Base-by-base conservation (phyloP, 495 filamentous ascomycete genomes). In the Cenococcum geophilum region DNA sequence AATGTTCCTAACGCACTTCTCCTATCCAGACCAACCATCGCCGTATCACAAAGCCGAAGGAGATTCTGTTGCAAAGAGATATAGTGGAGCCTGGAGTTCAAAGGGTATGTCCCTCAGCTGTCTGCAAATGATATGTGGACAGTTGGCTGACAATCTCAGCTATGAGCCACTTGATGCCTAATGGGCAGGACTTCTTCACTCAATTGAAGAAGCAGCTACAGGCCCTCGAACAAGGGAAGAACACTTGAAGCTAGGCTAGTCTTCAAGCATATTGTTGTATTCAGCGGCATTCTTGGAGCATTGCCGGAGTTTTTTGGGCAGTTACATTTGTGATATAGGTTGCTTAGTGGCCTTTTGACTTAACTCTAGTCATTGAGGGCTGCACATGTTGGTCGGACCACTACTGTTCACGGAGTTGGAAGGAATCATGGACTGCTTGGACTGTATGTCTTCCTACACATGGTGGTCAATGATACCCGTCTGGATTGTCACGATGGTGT, bases 181-280 rank as follows among this genome's bases (percentile, higher is more conserved):
- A 34, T 40, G 66, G 66, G 14, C 62, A 69, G 43, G 66, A 66
- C 63, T 69, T 69, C 57, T 61, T 69, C 49, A 61, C 53, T 18
- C 66, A 56, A 37, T n/a, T 56, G 14, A 65, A 50, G 18, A 58
- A 58, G 37, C 43, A 58, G 40, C 56, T 49, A 21, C 22, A 47
- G 25, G 1, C 18, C 21, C 23, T 51, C 21, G 48, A 37, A 14
- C 20, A 52, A 52, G 20, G 16, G 23, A 45, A 45, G 18, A 14
- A 14, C 18, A 45, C 40, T 45, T 45, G 40, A 45, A 14, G 14
- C 12, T 1, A 45, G 40, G 14, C 12, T 1, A 45, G 40, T 18
- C 40, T 45, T 45, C 40, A 14, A 45, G 40, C 11, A 45, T 45
- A 52, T 25, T 52, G 21, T 52, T 32, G 23, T 52, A 52, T 52